Base-by-base conservation (phyloP, 1,139 yeast genomes). In the Yamadazyma conglobata region DNA sequence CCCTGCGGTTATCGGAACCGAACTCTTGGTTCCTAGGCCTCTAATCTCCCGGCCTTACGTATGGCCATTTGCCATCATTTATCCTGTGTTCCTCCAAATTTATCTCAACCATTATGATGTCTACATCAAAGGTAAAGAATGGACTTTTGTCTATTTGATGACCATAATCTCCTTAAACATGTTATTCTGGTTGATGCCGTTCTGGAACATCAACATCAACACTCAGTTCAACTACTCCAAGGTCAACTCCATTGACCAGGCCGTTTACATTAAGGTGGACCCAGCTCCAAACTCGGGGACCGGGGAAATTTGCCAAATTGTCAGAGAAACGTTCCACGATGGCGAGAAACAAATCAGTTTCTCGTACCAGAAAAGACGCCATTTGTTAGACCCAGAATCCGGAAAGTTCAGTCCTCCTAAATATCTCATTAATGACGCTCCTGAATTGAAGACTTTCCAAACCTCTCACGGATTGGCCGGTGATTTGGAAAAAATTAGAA, bases 311-410 rank as follows among this genome's bases (percentile, higher is more conserved):
- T 82, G 84, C 40, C 52, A 63, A 30, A 77, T 86, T 43, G 60
- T 59, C 37, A 70, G 86, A 42, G 82, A 80, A 43, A 51, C 55
- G 15, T 74, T 71, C 49, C 69, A 70, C 21, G 85, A 77, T 38
- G 81, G 76, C 34, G 73, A 77, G 33, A 60, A 58, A 24, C 93
- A 83, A 51, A 61, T 74, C 13, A 81, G 85, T 26, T 91, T 91
- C 58, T 64, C 77, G 39, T 91, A 87, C 62, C 99, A 91, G 58
- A 91, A 91, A 68, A 81, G 97, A 61, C 78, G 95, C 46, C 93
- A 87, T 53, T 65, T 91, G 42, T 83, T 75, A 61, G 73, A 83
- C 47, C 55, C 63, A 5, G 70, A 73, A 12, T 52, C 63, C 11
- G 57, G 66, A 19, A 57, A 66, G 36, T 91, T 93, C 51, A 59